Conservation (phyloP, 2,329 filamentous ascomycete genomes). For the Colletotrichum karsti region DNA sequence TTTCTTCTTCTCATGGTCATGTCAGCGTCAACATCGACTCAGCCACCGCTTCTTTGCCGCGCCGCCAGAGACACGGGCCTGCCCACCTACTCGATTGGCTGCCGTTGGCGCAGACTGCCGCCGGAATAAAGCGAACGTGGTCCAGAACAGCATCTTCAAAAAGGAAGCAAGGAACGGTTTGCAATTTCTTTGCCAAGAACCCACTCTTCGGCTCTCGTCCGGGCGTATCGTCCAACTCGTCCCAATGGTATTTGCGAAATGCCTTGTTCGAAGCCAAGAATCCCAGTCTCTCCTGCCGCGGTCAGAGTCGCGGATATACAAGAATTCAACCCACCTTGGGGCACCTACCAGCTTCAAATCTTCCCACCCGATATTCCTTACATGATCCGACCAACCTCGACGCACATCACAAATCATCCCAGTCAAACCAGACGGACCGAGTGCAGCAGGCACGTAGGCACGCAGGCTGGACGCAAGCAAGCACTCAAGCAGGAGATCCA, state of each 20-base stretch:
- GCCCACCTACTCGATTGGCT: conserved; percentile 17
- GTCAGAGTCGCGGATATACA: conserved; percentile 24
- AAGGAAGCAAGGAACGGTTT: background rate
- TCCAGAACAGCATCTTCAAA: background rate
- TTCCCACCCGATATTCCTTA: background rate
- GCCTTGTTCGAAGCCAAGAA: conserved; percentile 9
- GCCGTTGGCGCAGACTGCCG: conserved; percentile 23
- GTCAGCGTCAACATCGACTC: background rate
- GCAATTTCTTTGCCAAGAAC: background rate
- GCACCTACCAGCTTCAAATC: conserved; percentile 10
- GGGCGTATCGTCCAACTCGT: background rate
- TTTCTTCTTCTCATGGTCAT: background rate
- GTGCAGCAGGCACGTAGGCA: background rate
- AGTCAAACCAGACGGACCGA: background rate
- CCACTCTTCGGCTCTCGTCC: background rate
- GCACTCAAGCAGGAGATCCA: background rate
- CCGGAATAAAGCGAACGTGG: background rate
- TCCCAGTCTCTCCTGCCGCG: conserved; percentile 6
- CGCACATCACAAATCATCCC: background rate
- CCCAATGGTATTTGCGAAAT: conserved; percentile 17
- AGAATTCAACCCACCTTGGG: background rate
- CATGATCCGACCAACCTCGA: background rate
- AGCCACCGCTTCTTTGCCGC: conserved; percentile 18
- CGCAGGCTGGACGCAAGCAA: too few relatives aligned
- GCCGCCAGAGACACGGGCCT: conserved; percentile 4